Conservation (phyloP, 441 rosid genomes). For the Erysimum cheiri region DNA sequence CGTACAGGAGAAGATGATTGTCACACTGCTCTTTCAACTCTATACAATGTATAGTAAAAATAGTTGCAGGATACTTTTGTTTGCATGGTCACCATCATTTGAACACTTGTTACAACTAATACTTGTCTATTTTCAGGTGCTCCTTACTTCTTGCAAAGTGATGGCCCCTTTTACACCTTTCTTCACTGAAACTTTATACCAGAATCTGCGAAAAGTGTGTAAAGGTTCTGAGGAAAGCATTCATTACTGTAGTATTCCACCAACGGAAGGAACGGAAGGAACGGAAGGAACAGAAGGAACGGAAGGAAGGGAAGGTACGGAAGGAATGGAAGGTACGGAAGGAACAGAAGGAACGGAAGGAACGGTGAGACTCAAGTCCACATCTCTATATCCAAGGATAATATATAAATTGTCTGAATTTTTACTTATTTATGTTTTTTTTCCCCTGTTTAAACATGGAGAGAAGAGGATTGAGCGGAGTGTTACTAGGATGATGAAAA, state of each 20-base stretch:
- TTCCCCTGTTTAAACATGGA: conserved; percentile 52
- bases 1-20: conserved; percentile 94
- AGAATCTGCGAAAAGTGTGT: conserved; percentile 84
- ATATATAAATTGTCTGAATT: conserved; percentile 3
- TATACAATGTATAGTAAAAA: conserved; percentile 72
- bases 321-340: conserved; percentile 72
- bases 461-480: conserved; percentile 91
- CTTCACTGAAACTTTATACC: conserved; percentile 94
- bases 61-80: conserved; percentile 14
- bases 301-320: conserved; percentile 86
- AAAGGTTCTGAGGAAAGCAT: conserved; percentile 82
- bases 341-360: conserved; percentile 67
- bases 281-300: conserved; percentile 76
- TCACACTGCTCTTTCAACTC: conserved; percentile 86
- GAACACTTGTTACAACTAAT: conserved; percentile 12
- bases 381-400: conserved; percentile 14
- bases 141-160: conserved; percentile 91
- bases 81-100: conserved; percentile 29
- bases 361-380: conserved; percentile 53
- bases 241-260: conserved; percentile 86
- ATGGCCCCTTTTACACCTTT: conserved; percentile 99
- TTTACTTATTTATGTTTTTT: conserved; percentile 22
- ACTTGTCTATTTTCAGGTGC: conserved; percentile 63
- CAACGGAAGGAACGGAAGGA: conserved; percentile 68
- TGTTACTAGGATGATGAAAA: conserved; percentile 93